These are phyloP conservation scores for Talaromyces sp. DNA, from an alignment of 2,329 filamentous ascomycete genomes.

Conservation along the genomic window DNA sequence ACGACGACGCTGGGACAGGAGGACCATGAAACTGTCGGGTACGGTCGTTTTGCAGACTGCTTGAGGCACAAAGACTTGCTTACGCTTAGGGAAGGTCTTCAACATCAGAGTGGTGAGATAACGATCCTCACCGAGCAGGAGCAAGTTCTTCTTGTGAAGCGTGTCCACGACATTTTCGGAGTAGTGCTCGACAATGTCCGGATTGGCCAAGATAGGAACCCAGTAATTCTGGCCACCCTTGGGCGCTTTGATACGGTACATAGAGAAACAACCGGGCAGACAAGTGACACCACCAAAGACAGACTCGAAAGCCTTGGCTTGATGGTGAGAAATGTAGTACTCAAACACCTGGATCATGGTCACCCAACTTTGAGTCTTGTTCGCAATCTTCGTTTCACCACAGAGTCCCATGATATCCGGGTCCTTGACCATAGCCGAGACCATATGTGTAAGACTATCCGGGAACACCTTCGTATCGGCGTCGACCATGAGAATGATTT, in stretches of 20 bases:
- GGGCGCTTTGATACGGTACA: slow-evolving; percentile 99
- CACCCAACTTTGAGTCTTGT: slow-evolving; percentile 93
- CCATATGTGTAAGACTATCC: slow-evolving; percentile 97
- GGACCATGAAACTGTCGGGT: slow-evolving; percentile 84
- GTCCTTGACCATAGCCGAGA: slow-evolving; percentile 98
- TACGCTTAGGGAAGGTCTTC: slow-evolving; percentile 96
- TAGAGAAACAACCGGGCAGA: slow-evolving; percentile 97
- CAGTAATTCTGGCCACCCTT: slow-evolving; percentile 99
- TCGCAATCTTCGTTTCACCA: slow-evolving; percentile 98
- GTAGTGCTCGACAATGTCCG: slow-evolving; percentile 98
- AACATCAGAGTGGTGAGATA: slow-evolving; percentile 97
- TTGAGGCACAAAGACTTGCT: slow-evolving; percentile 97
- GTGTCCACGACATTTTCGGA: slow-evolving; percentile 99
- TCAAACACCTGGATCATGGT: slow-evolving; percentile 99
- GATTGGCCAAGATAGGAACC: slow-evolving; percentile 97
- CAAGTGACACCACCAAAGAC: slow-evolving; percentile 99
- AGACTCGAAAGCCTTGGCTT: slow-evolving; percentile 95
- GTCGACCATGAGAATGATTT: slow-evolving; percentile 97
- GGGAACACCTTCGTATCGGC: slow-evolving; percentile 99
- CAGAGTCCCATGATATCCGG: slow-evolving; percentile 99
- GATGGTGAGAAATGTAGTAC: slow-evolving; percentile 94
- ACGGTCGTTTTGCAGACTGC: slow-evolving; percentile 99
- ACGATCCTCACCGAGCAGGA: slow-evolving; percentile 88
- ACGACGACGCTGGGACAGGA: slow-evolving; percentile 89
- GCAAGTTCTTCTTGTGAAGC: slow-evolving; percentile 93